Evolutionary conservation across 2,329 filamentous ascomycete genomes (phyloP).

Genomic region (Rhexocercosporidium sp.): DNA sequence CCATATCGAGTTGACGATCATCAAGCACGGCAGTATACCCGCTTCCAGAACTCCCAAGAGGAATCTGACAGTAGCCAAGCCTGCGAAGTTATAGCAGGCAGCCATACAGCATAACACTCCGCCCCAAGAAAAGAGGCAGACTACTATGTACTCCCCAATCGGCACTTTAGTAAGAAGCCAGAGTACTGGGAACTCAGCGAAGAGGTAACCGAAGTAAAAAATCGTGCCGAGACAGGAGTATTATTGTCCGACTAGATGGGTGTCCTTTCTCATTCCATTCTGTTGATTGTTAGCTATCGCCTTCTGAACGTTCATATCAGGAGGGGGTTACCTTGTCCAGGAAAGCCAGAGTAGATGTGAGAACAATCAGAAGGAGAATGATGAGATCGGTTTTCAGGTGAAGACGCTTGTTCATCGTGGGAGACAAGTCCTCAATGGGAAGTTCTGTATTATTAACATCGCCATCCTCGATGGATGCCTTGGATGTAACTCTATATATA

Average conservation of each 20-base stretch:
- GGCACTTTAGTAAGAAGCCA: neutral
- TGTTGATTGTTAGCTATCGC: too few species aligned
- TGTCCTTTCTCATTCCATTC: neutral
- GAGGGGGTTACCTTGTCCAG: neutral
- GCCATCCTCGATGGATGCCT: neutral
- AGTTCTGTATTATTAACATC: neutral
- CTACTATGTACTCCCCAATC: neutral
- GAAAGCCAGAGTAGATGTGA: neutral
- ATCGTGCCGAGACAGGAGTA: neutral
- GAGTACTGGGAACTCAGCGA: neutral
- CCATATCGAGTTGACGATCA: neutral
- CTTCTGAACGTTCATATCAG: neutral
- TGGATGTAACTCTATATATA: neutral
- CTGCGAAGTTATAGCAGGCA: conserved; percentile 1
- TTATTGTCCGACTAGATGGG: neutral
- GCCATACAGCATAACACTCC: neutral
- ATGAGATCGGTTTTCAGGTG: neutral
- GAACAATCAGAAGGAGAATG: neutral
- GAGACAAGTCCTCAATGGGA: neutral
- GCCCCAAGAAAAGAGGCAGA: neutral
- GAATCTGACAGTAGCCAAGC: neutral
- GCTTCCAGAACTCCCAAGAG: neutral
- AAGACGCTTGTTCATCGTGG: neutral
- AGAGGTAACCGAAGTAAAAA: conserved; percentile 1
- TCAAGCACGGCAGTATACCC: neutral